These are phyloP conservation scores for Trichoderma atrobrunneum DNA, from an alignment of 2,329 filamentous ascomycete genomes.

Conservation along the genomic window DNA sequence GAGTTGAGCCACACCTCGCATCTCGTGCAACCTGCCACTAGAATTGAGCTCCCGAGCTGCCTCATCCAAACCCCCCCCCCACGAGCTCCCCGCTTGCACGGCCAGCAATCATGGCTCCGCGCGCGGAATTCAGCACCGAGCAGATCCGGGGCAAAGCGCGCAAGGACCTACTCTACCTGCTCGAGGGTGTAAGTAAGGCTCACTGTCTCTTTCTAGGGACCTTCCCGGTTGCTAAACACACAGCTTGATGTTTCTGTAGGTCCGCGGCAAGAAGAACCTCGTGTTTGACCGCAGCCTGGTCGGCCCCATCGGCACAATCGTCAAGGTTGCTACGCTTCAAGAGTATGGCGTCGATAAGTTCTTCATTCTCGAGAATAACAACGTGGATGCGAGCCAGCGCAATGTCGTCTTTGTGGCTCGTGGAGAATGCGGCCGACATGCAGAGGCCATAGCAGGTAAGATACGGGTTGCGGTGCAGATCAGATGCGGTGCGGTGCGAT, in stretches of 20 bases:
- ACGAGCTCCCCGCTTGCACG: constrained; percentile 25
- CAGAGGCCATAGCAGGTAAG: constrained; percentile 85
- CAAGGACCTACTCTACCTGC: constrained; percentile 83
- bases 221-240: constrained; percentile 21
- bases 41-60: constrained; percentile 18
- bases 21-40: background rate
- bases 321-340: constrained; percentile 92
- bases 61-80: constrained; percentile 16
- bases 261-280: constrained; percentile 97
- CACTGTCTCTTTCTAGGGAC: constrained; percentile 26
- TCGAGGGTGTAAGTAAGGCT: constrained; percentile 80
- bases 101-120: constrained; percentile 65
- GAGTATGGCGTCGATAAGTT: constrained; percentile 98
- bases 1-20: background rate
- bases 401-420: constrained; percentile 93
- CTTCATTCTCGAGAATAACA: constrained; percentile 93
- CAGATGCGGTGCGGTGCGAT: background rate
- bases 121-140: constrained; percentile 68
- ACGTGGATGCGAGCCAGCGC: constrained; percentile 88
- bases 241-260: constrained; percentile 50
- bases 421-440: constrained; percentile 82
- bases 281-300: constrained; percentile 89
- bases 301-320: constrained; percentile 83
- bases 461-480: background rate
- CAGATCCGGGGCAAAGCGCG: constrained; percentile 78